A percentile compares a stretch with the other conserved stretches of the same genome.
Evolutionary conservation across 164 flowering plant genomes (phyloP).

Genomic region (Stephania yunnanensis): DNA sequence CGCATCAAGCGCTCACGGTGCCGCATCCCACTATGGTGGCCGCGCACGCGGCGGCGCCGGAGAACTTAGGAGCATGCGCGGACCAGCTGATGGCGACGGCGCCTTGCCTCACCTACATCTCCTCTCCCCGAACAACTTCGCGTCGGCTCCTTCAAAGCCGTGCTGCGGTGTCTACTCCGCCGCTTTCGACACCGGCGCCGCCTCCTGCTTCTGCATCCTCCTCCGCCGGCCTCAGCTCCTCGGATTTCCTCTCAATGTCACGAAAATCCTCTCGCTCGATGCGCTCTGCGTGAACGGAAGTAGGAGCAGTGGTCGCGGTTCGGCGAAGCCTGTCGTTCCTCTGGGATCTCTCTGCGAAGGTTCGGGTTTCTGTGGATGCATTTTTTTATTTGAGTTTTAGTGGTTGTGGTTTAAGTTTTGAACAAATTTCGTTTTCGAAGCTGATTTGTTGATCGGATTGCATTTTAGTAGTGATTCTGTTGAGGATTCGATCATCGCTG

Average conservation of each 20-base stretch:
- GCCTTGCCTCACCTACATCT: constrained; percentile 41
- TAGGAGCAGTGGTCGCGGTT: not conserved
- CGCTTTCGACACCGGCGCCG: constrained; percentile 15
- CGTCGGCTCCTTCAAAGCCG: constrained; percentile 16
- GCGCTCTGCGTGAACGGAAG: constrained; percentile 9
- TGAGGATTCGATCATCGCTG: too few relatives aligned
- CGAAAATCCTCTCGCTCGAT: constrained; percentile 32
- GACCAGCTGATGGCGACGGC: constrained; percentile 32
- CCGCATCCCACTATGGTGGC: not conserved
- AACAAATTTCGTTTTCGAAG: not conserved
- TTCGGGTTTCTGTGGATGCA: constrained; percentile 6
- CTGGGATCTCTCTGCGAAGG: constrained; percentile 37
- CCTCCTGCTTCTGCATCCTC: constrained; percentile 41
- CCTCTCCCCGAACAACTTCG: constrained; percentile 41
- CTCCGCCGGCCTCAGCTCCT: constrained; percentile 31
- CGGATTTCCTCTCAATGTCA: constrained; percentile 41
- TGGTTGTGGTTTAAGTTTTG: not conserved
- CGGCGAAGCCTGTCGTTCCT: constrained; percentile 6
- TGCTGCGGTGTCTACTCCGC: constrained; percentile 41
- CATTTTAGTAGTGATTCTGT: too few relatives aligned
- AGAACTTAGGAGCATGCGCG: constrained; percentile 20
- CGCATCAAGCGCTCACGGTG: not conserved
- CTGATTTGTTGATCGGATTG: not conserved
- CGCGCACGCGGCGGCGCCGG: not conserved
- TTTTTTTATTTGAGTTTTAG: not conserved